phyloP scores from a whole-genome alignment of 495 filamentous ascomycete species.

The Evernia prunastri region DNA sequence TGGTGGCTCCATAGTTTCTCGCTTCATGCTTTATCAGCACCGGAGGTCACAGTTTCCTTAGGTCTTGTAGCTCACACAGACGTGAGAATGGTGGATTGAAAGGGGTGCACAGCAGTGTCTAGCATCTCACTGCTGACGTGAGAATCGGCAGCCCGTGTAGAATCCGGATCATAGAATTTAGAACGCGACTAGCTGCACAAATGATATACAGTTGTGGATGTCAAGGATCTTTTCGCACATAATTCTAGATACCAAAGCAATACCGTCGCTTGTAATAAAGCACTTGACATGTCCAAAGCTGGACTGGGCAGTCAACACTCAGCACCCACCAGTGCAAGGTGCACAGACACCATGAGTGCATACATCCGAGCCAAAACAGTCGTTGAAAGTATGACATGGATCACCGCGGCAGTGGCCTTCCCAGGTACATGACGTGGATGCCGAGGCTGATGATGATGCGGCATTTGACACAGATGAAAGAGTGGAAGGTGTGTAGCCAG shows the following conservation, averaged over 20 bases:
- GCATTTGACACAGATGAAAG: background rate
- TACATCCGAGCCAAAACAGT: background rate
- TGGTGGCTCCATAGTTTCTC: background rate
- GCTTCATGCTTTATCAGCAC: background rate
- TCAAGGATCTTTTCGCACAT: background rate
- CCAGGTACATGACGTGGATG: conserved; percentile 16
- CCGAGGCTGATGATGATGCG: background rate
- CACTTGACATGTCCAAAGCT: background rate
- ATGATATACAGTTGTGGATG: too few species aligned
- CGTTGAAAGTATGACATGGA: background rate
- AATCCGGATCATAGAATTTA: too few species aligned
- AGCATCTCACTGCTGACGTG: background rate
- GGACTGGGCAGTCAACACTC: background rate
- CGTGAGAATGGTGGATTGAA: background rate
- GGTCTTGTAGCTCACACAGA: background rate
- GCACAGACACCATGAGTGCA: background rate
- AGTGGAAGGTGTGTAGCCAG: background rate
- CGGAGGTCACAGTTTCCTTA: background rate
- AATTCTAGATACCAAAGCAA: background rate
- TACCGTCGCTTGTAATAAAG: background rate
- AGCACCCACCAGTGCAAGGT: background rate
- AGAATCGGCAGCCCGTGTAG: background rate
- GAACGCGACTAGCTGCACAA: too few species aligned
- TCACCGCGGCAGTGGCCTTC: conserved; percentile 22
- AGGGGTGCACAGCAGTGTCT: background rate